Percentiles rank a stretch among this genome's conserved stretches.
Evolutionary conservation across 768 basidiomycete genomes (phyloP).

Genomic region (Lentinus tigrinus): DNA sequence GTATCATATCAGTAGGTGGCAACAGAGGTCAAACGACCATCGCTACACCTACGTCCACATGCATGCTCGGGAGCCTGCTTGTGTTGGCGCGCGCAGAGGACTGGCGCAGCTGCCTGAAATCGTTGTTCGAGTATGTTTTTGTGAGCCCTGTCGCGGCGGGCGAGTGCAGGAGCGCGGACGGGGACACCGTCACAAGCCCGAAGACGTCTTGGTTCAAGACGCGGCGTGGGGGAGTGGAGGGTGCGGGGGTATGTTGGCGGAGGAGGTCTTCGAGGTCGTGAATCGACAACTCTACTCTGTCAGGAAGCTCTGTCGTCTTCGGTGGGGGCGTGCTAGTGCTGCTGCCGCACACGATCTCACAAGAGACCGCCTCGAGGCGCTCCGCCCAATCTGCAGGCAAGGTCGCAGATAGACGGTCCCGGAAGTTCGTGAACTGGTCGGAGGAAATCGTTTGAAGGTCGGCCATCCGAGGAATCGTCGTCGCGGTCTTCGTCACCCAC

Average conservation of each 20-base stretch:
- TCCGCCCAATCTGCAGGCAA: constrained; percentile 28
- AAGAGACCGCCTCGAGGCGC: constrained; percentile 33
- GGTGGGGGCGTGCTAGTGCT: constrained; percentile 14
- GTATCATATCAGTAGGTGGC: constrained; percentile 7
- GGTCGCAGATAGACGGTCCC: constrained; percentile 35
- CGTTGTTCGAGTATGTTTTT: constrained; percentile 79
- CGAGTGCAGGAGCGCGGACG: constrained; percentile 67
- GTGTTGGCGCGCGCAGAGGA: constrained; percentile 77
- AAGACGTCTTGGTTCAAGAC: constrained; percentile 55
- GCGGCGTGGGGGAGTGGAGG: constrained; percentile 54
- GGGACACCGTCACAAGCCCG: constrained; percentile 64
- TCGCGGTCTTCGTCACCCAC: constrained; percentile 43
- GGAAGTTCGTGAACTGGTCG: constrained; percentile 42
- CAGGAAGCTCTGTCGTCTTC: constrained; percentile 33
- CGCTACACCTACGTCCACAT: constrained; percentile 62
- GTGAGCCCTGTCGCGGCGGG: constrained; percentile 77
- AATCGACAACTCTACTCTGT: constrained; percentile 37
- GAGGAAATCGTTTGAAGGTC: constrained; percentile 45
- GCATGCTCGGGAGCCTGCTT: constrained; percentile 82
- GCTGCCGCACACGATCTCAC: constrained; percentile 21
- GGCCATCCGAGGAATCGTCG: constrained; percentile 31
- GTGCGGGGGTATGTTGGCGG: constrained; percentile 36
- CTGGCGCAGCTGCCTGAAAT: constrained; percentile 76
- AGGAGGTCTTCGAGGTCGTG: constrained; percentile 49
- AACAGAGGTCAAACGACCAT: constrained; percentile 27